A percentile compares a stretch with the other conserved stretches of the same genome.
Evolutionary conservation across 495 filamentous ascomycete genomes (phyloP).

Genomic region (Cercophora newfieldiana): DNA sequence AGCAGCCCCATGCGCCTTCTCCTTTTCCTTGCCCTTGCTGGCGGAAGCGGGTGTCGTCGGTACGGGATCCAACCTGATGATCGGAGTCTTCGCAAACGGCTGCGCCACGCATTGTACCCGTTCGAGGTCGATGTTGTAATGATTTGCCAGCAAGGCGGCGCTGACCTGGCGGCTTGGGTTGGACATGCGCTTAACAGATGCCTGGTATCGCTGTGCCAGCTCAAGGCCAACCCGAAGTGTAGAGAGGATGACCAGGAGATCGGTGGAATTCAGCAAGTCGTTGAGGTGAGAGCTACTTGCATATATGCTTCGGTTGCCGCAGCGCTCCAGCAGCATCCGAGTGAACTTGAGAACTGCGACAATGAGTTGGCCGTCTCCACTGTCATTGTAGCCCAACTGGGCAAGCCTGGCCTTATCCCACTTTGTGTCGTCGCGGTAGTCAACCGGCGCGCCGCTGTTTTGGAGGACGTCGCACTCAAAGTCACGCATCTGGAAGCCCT

Average conservation of each 20-base stretch:
- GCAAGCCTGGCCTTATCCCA: constrained; percentile 52
- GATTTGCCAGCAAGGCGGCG: constrained; percentile 71
- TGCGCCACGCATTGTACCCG: constrained; percentile 78
- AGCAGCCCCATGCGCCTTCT: constrained; percentile 50
- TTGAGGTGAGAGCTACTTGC: constrained; percentile 84
- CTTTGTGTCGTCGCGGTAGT: constrained; percentile 38
- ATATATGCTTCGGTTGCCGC: constrained; percentile 96
- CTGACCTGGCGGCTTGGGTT: constrained; percentile 62
- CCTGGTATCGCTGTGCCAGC: constrained; percentile 89
- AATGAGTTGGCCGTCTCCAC: constrained; percentile 78
- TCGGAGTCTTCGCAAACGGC: constrained; percentile 72
- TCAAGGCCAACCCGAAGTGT: constrained; percentile 76
- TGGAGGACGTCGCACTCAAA: constrained; percentile 67
- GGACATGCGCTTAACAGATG: constrained; percentile 69
- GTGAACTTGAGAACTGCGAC: constrained; percentile 83
- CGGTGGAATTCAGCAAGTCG: constrained; percentile 83
- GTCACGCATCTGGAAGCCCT: constrained; percentile 75
- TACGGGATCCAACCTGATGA: constrained; percentile 39
- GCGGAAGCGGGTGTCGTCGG: constrained; percentile 49
- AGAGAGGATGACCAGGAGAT: constrained; percentile 68
- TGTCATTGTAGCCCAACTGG: constrained; percentile 60
- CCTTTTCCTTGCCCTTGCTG: constrained; percentile 79
- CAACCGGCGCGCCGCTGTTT: constrained; percentile 44
- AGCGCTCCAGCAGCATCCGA: constrained; percentile 82
- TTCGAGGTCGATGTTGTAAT: constrained; percentile 94